phyloP scores from a whole-genome alignment of 2,329 filamentous ascomycete genomes.

The Phialophora macrospora region DNA sequence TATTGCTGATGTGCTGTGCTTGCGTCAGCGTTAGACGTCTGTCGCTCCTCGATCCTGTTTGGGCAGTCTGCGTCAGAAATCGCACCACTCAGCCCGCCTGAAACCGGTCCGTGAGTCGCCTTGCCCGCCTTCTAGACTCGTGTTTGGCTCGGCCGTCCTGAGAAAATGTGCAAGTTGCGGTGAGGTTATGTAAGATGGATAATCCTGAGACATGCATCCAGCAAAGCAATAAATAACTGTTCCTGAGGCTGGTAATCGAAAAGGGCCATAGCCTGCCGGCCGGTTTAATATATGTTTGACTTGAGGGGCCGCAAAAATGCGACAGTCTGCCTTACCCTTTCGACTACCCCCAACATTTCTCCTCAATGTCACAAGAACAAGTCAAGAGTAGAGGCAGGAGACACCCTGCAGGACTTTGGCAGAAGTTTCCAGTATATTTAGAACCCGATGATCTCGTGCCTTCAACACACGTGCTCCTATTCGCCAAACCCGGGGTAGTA shows the following conservation, averaged over 20 bases:
- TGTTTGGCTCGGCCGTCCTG: slow-evolving; percentile 13
- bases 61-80: slow-evolving; percentile 17
- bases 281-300: slow-evolving; percentile 5
- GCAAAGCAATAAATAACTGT: slow-evolving; percentile 9
- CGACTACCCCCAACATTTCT: not conserved
- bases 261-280: not conserved
- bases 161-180: slow-evolving; percentile 14
- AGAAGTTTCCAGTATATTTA: not conserved
- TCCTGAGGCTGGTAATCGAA: slow-evolving; percentile 8
- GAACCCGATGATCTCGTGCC: slow-evolving; percentile 4
- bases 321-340: slow-evolving; percentile 6
- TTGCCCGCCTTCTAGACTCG: not conserved
- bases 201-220: slow-evolving; percentile 25
- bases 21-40: slow-evolving; percentile 30
- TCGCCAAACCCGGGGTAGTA: not conserved
- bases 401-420: not conserved
- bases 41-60: slow-evolving; percentile 15
- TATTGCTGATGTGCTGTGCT: slow-evolving; percentile 26
- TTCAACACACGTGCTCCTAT: not conserved
- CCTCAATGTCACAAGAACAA: not conserved
- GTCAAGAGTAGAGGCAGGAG: not conserved
- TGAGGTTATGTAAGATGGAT: slow-evolving; percentile 27
- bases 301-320: not conserved
- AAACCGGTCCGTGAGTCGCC: slow-evolving; percentile 11
- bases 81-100: slow-evolving; percentile 11